Evolutionary conservation across 345 rosid species (phyloP).

Genomic region (Dimocarpus longan): DNA sequence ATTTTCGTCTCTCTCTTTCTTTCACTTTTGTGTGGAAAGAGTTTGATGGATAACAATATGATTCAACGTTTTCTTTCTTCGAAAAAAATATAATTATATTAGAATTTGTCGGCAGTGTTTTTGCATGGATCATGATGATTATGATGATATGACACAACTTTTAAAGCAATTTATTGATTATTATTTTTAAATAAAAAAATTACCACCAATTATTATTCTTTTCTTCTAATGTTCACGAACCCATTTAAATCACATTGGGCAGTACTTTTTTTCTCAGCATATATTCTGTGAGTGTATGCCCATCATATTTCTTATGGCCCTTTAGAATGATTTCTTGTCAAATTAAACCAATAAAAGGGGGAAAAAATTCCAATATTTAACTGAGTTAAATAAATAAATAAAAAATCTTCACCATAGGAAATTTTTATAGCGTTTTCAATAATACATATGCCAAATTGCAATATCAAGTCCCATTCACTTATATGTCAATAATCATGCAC

Average conservation of each 20-base stretch:
- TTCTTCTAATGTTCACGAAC: not conserved
- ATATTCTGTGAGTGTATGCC: no score
- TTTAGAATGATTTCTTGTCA: no score
- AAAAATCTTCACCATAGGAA: no score
- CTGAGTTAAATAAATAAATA: no score
- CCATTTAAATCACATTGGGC: not conserved
- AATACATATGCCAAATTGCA: no score
- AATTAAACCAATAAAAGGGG: no score
- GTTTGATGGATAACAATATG: not conserved
- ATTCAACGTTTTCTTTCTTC: not conserved
- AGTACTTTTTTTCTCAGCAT: not conserved
- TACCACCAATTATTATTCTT: not conserved
- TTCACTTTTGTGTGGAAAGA: slow-evolving; percentile 4
- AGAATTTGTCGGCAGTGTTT: not conserved
- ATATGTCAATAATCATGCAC: no score
- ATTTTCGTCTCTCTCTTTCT: not conserved
- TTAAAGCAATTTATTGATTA: not conserved
- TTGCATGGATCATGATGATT: not conserved
- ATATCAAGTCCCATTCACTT: not conserved
- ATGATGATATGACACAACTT: not conserved
- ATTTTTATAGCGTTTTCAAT: not conserved
- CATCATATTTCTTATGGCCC: no score
- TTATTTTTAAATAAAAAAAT: not conserved
- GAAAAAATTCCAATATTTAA: no score
- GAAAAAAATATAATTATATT: not conserved